Conservation (phyloP, 345 rosid genomes). For the Firmiana major region DNA sequence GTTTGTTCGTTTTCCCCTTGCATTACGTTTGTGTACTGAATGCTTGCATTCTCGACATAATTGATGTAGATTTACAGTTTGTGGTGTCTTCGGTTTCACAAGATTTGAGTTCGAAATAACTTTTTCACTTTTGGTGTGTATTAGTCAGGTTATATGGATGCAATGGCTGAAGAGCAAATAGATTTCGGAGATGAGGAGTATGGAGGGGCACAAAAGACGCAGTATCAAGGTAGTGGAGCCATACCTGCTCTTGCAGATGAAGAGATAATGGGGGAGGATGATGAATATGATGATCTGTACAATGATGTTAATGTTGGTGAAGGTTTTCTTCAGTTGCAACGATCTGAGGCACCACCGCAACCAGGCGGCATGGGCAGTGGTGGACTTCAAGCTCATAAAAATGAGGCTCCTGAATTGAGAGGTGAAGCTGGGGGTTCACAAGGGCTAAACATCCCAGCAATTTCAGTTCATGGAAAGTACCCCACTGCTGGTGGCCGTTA, state of each 20-base stretch:
- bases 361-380: slow-evolving; percentile 32
- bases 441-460: slow-evolving; percentile 37
- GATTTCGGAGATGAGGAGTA: slow-evolving; percentile 40
- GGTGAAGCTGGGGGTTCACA: slow-evolving; percentile 34
- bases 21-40: background rate
- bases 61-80: background rate
- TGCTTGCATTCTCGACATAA: background rate
- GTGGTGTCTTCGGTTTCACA: slow-evolving; percentile 5
- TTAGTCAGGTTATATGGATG: slow-evolving; percentile 26
- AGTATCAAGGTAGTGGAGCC: slow-evolving; percentile 69
- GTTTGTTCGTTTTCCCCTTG: background rate
- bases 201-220: slow-evolving; percentile 56
- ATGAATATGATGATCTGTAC: slow-evolving; percentile 82
- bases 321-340: slow-evolving; percentile 61
- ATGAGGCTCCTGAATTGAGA: slow-evolving; percentile 39
- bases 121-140: slow-evolving; percentile 19
- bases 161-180: slow-evolving; percentile 1
- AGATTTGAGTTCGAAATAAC: slow-evolving; percentile 5
- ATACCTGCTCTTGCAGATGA: slow-evolving; percentile 85
- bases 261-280: slow-evolving; percentile 74
- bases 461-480: slow-evolving; percentile 45
- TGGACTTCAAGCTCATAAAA: slow-evolving; percentile 37
- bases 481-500: slow-evolving; percentile 30
- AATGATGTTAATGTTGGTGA: slow-evolving; percentile 89
- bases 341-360: slow-evolving; percentile 41